These are phyloP conservation scores for Miscanthus lutarioriparius DNA, from an alignment of 176 grass and related monocot genomes.

Conservation along the genomic window DNA sequence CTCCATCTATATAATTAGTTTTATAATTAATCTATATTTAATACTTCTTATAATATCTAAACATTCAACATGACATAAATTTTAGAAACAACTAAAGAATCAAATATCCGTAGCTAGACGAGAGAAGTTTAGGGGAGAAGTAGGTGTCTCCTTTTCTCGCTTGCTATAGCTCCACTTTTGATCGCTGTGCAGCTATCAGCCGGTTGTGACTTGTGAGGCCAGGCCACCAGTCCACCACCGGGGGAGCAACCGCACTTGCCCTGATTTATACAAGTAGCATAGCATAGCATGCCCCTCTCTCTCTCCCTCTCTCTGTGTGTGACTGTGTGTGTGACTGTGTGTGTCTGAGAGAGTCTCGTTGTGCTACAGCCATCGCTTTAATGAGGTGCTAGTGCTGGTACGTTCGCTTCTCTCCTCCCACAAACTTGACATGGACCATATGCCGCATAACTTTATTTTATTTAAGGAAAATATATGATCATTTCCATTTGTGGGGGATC, in stretches of 20 bases:
- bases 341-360: too few relatives aligned
- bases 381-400: background rate
- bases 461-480: background rate
- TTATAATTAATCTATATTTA: too few relatives aligned
- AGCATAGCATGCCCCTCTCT: background rate
- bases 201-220: too few relatives aligned
- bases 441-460: background rate
- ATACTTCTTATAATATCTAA: too few relatives aligned
- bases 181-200: slow-evolving; percentile 15
- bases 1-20: too few relatives aligned
- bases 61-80: too few relatives aligned
- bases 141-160: slow-evolving; percentile 36
- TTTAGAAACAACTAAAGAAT: too few relatives aligned
- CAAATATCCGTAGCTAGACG: too few relatives aligned
- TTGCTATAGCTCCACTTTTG: slow-evolving; percentile 30
- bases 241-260: slow-evolving; percentile 34
- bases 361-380: slow-evolving; percentile 6
- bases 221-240: slow-evolving; percentile 20
- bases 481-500: background rate
- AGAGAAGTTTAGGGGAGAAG: background rate
- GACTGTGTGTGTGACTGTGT: too few relatives aligned
- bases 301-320: too few relatives aligned
- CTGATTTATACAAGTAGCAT: slow-evolving; percentile 35
- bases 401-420: background rate
- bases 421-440: slow-evolving; percentile 15